Base-by-base conservation (phyloP, 2,329 filamentous ascomycete species). In the Aspergillus clavatus region DNA sequence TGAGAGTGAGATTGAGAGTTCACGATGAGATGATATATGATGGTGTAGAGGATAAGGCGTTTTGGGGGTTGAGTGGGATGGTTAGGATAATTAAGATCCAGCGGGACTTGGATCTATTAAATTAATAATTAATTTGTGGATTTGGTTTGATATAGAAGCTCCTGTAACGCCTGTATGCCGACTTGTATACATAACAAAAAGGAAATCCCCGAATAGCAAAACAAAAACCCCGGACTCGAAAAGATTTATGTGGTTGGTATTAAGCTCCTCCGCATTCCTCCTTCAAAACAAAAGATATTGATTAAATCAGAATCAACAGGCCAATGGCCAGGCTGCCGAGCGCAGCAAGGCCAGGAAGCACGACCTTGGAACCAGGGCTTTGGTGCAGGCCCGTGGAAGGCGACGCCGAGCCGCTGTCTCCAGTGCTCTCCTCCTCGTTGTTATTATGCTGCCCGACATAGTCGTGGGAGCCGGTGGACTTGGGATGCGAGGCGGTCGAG, bases 341-440 rank as follows among this genome's bases (percentile, higher is more conserved):
- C 35, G 51, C 53, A 45, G 51, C 54, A 40, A 57, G 51, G 21
- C 53, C 50, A 38, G 61, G 57, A 35, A 58, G 42, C 11, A 55
- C 41, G 26, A 64, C 23, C 51, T 55, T 64, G 19, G 54, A 47
- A 18, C 60, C 62, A 10, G 57, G 57, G 56, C 43, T 65, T 22
- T 46, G 14, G 27, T 35, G 24, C 7, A 7, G 14, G 28, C 41
- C 46, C 5, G 46, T 40, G 28, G 52, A 47, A 21, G 57, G 53
- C n/a, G n/a, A n/a, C n/a, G n/a, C n/a, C n/a, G n/a, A n/a, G 38
- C 28, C 8, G 12, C 7, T 10, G 7, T 16, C 1, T 2, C 14
- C 7, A 7, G 7, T 33, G 29, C 14, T 33, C 14, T n/a, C 8
- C 29, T 33, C 28, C 28, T 10, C 29, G 5, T 1, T 33, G 3